Conservation (phyloP, 2,329 filamentous ascomycete genomes). For the Pseudogymnoascus sp. region DNA sequence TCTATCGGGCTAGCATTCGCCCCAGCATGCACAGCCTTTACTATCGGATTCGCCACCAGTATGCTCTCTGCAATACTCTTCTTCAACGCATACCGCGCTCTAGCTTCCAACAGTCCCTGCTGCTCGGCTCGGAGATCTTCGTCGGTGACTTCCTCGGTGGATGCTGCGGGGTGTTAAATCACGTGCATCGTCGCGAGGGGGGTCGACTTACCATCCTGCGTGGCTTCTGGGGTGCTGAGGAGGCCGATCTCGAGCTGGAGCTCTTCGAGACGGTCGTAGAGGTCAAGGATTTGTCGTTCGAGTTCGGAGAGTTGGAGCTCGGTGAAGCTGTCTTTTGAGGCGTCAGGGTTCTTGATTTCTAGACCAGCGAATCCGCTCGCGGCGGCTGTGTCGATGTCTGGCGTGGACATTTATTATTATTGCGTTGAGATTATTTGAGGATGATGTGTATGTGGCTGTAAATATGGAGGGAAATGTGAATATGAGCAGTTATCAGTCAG, state of each 20-base stretch:
- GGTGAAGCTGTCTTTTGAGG: background rate
- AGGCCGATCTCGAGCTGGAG: constrained; percentile 65
- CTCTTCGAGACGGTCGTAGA: constrained; percentile 65
- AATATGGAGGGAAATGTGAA: background rate
- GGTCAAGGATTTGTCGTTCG: constrained; percentile 57
- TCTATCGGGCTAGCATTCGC: constrained; percentile 57
- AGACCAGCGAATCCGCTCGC: constrained; percentile 2
- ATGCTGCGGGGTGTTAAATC: constrained; percentile 7
- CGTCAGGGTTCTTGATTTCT: background rate
- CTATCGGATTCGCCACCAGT: constrained; percentile 63
- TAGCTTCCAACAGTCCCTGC: constrained; percentile 56
- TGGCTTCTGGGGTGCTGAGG: constrained; percentile 37
- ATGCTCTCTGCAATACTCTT: constrained; percentile 62
- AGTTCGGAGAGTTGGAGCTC: constrained; percentile 52
- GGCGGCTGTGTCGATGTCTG: background rate
- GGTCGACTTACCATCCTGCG: constrained; percentile 20
- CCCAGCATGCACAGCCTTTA: constrained; percentile 68
- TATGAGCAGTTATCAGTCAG: background rate
- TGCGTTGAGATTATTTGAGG: background rate
- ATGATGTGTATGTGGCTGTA: background rate
- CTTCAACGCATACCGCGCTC: constrained; percentile 59
- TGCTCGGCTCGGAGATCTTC: constrained; percentile 51
- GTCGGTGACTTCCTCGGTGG: constrained; percentile 32
- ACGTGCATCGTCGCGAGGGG: background rate
- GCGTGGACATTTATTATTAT: background rate